Evolutionary conservation across 2,329 filamentous ascomycete species (phyloP).

Genomic region (Ophiosphaerella korrae): DNA sequence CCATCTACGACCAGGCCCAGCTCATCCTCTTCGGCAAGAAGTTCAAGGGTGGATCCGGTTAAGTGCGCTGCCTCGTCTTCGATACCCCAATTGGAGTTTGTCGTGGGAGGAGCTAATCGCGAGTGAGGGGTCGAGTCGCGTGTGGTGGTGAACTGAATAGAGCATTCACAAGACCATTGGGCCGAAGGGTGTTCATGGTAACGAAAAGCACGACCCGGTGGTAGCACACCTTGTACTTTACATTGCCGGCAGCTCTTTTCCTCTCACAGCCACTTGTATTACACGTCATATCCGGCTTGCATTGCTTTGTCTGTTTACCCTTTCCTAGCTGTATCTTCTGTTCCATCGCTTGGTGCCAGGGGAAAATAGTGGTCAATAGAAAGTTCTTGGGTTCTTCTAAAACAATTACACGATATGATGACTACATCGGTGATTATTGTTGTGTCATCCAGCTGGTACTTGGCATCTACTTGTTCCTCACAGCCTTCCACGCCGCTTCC

Average conservation of each 20-base stretch:
- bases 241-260: slow-evolving; percentile 44
- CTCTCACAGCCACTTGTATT: slow-evolving; percentile 40
- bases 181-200: slow-evolving; percentile 51
- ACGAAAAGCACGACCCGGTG: slow-evolving; percentile 49
- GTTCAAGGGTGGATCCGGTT: slow-evolving; percentile 73
- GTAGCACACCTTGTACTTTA: slow-evolving; percentile 52
- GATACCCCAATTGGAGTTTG: slow-evolving; percentile 45
- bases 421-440: slow-evolving; percentile 14
- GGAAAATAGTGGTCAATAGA: slow-evolving; percentile 48
- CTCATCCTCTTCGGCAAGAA: slow-evolving; percentile 99
- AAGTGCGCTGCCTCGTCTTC: slow-evolving; percentile 43
- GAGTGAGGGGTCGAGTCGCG: slow-evolving; percentile 36
- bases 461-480: slow-evolving; percentile 31
- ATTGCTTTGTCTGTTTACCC: slow-evolving; percentile 44
- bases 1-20: slow-evolving; percentile 99
- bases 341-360: slow-evolving; percentile 45
- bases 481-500: slow-evolving; percentile 43
- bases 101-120: slow-evolving; percentile 44
- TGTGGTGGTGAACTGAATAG: slow-evolving; percentile 40
- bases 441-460: neutral
- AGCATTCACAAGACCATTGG: slow-evolving; percentile 44
- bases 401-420: slow-evolving; percentile 4
- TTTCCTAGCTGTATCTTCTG: slow-evolving; percentile 41
- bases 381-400: slow-evolving; percentile 36
- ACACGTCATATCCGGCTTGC: slow-evolving; percentile 47